A percentile compares a stretch with the other conserved stretches of the same genome.
Conservation (phyloP, 2,329 filamentous ascomycete genomes). For the Sporothrix curviconia region DNA sequence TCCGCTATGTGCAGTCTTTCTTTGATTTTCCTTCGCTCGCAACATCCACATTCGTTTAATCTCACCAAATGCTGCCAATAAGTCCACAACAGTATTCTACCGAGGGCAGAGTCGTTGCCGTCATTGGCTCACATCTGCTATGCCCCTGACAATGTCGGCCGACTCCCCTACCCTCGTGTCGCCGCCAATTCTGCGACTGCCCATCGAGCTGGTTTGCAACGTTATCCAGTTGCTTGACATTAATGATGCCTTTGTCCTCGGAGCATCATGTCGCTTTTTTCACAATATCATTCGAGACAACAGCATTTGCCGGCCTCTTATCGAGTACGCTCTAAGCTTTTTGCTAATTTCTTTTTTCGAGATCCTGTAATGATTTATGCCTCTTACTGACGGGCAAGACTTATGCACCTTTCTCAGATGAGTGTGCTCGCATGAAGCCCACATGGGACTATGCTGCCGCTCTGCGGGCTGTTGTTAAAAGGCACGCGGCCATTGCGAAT, state of each 20-base stretch:
- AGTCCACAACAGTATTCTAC: neutral
- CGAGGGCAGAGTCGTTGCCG: slow-evolving; percentile 1
- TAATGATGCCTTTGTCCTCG: slow-evolving; percentile 52
- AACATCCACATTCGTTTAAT: neutral
- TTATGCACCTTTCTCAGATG: neutral
- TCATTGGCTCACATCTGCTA: neutral
- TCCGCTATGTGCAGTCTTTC: too few species aligned
- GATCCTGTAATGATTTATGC: slow-evolving; percentile 21
- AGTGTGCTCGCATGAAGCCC: neutral
- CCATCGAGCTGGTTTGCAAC: slow-evolving; percentile 58
- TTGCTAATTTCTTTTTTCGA: neutral
- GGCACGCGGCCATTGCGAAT: slow-evolving; percentile 51
- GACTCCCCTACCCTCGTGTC: neutral
- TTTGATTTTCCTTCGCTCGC: too few species aligned
- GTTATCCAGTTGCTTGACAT: slow-evolving; percentile 49
- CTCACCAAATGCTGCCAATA: neutral
- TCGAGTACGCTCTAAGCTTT: slow-evolving; percentile 39
- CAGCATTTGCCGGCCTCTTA: slow-evolving; percentile 48
- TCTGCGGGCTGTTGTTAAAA: slow-evolving; percentile 54
- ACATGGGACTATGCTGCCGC: slow-evolving; percentile 41
- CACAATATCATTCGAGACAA: slow-evolving; percentile 45
- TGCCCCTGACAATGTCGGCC: neutral
- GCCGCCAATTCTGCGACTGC: slow-evolving; percentile 38
- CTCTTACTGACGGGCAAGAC: slow-evolving; percentile 1
- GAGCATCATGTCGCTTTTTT: slow-evolving; percentile 46